Base-by-base conservation (phyloP, 2,329 filamentous ascomycete species). In the Aspergillus hortae region DNA sequence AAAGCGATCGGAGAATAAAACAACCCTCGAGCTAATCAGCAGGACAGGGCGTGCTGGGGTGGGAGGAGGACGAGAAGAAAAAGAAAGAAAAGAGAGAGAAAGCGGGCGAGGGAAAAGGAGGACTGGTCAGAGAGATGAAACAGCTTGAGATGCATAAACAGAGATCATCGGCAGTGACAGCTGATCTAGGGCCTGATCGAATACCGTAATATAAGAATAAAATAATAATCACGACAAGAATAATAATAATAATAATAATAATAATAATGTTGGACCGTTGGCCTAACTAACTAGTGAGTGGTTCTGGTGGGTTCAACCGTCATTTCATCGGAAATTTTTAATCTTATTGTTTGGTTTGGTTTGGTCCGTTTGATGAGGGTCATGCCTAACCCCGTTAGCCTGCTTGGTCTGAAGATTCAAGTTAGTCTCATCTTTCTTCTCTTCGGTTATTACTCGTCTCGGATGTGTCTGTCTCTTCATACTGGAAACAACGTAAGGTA, bases 151-250 rank as follows among this genome's bases (percentile, higher is more conserved):
- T 59, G 57, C 57, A 61, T 56, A 53, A 54, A 48, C 53, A 55
- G 51, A 57, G 61, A 63, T 63, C 61, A 61, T 56, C 60, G 45
- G 56, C 52, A 56, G 5, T 62, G 59, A 62, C 60, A 62, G 60
- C 55, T 61, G 56, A 57, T 60, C 53, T 48, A 59, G 44, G 54
- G 56, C 54, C 50, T 23, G 23, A 23, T 56, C 56, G 56, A 53
- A 51, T 53, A 55, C 19, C 19, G 19, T 19, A 51, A 46, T 54
- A 45, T 47, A 36, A 41, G 6, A 23, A 23, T 23, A 23, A 6
- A 23, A 23, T 23, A 23, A 19, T 19, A 23, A 23, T 23, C 23
- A 6, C 19, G 50, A 57, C 56, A 54, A 50, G 47, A 53, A 51
- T 53, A 55, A 51, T 47, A 54, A 45, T 47, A 32, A 41, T 50